phyloP scores from a whole-genome alignment of 495 filamentous ascomycete species.

The Daldinia decipiens region DNA sequence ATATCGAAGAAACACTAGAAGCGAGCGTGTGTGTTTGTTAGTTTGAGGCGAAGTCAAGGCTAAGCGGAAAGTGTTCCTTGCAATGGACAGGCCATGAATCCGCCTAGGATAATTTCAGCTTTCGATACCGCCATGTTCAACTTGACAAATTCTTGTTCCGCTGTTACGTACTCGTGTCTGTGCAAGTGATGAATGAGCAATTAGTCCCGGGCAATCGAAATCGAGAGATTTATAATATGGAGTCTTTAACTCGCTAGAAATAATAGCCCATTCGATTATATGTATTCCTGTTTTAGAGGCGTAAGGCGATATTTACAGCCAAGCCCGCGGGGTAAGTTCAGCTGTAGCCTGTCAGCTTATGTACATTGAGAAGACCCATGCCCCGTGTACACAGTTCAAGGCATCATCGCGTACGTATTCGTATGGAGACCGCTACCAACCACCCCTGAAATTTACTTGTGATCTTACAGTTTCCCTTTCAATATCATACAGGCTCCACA shows the following conservation, averaged over 20 bases:
- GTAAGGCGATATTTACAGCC: not conserved
- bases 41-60: slow-evolving; percentile 1
- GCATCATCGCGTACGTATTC: slow-evolving; percentile 5
- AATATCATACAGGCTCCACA: not conserved
- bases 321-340: not conserved
- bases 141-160: not conserved
- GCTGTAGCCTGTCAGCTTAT: not conserved
- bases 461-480: not conserved
- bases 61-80: not conserved
- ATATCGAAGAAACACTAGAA: slow-evolving; percentile 33
- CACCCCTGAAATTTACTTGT: not conserved
- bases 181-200: not conserved
- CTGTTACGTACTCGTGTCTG: not conserved
- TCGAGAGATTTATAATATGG: not conserved
- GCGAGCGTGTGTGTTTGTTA: not conserved
- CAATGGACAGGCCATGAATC: not conserved
- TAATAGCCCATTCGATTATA: not conserved
- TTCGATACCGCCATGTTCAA: not conserved
- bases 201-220: not conserved
- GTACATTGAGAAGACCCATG: not conserved
- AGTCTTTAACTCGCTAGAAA: not conserved
- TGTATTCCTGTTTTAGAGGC: not conserved
- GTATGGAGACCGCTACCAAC: not conserved
- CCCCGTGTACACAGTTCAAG: not conserved
- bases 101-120: not conserved